Evolutionary conservation across 108 stramenopile genomes (phyloP), one percentile per base, ranked within the genome.

Genomic region (Halocafeteria seosinensis): DNA sequence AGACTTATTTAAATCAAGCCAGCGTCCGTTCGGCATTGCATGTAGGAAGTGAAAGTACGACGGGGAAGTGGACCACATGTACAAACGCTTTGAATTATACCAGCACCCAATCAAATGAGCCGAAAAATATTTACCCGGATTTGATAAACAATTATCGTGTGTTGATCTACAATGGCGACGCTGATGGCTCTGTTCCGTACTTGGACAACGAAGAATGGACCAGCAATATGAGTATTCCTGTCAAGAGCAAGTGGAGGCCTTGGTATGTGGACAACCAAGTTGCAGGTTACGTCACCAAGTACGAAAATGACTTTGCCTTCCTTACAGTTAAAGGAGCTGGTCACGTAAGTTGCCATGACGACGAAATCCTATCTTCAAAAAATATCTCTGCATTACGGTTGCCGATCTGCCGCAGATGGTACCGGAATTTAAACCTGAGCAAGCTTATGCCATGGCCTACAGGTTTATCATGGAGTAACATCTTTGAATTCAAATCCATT

Each of bases 161-260:
- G 0, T 55, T 84, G 62, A 72, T 87, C 2, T 87, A 85, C 78
- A 85, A 87, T 65, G 86, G 86, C 23, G 86, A 87, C 63, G 81
- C 86, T 3, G 86, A 87, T 66, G 81, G 83, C 8, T 77, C 79
- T 36, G 79, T 85, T 66, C 84, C 78, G 32, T 74, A 68, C 28
- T 81, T 87, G 69, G 79, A 76, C 6, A 70, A 82, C 8, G 75
- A 83, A 64, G 80, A 84, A 57, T 85, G 84, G 84, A 84, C 83
- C 1, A 62, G 52, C 17, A 28, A 66, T 62, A 47, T 87, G 5
- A 82, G 79, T 17, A 69, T 85, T 9, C 62, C 71, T 1, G 79
- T 75, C 61, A 59, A 31, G 6, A 38, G 75, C 50, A 57, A 66
- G 3, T 84, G 84, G 84, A 38, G 78, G 1, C 78, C 86, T 1